Percentiles rank a stretch among this genome's conserved stretches.
phyloP scores from a whole-genome alignment of 352 stramenopile genomes.

The Pythium brassicae region DNA sequence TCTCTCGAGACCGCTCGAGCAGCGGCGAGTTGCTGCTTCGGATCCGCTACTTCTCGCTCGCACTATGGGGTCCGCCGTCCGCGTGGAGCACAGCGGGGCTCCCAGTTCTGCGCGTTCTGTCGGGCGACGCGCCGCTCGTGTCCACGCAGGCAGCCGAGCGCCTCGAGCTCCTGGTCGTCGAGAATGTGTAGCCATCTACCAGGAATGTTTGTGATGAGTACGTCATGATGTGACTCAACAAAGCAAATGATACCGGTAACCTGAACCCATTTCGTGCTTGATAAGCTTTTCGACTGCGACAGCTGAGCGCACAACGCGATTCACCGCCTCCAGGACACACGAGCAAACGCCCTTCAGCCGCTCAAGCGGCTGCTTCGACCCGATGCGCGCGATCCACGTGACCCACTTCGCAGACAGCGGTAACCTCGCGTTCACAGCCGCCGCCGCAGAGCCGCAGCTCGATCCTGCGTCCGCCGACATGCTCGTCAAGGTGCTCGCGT shows the following conservation, averaged over 20 bases:
- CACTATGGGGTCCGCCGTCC: neutral
- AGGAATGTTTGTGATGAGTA: neutral
- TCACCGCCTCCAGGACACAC: too few species aligned
- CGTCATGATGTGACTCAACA: too few species aligned
- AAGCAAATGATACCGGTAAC: too few species aligned
- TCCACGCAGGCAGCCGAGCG: neutral
- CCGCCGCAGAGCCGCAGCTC: conserved; percentile 17
- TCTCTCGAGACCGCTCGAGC: neutral
- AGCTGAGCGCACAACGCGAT: too few species aligned
- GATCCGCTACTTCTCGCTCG: conserved; percentile 1
- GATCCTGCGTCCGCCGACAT: conserved; percentile 17
- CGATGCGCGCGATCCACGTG: conserved; percentile 38
- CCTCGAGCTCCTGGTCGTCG: neutral
- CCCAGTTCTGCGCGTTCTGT: neutral
- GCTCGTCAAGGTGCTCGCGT: conserved; percentile 26
- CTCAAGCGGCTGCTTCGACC: too few species aligned
- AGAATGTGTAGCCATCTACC: neutral
- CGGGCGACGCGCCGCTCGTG: neutral
- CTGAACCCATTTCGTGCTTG: too few species aligned
- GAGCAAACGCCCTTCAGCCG: too few species aligned
- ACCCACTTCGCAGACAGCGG: conserved; percentile 22
- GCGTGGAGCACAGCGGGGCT: neutral
- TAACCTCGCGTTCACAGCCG: conserved; percentile 22
- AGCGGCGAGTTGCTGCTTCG: neutral
- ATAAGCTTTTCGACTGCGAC: too few species aligned